These are phyloP conservation scores for Fusarium lateritium DNA, from an alignment of 2,329 filamentous ascomycete genomes.

Conservation along the genomic window DNA sequence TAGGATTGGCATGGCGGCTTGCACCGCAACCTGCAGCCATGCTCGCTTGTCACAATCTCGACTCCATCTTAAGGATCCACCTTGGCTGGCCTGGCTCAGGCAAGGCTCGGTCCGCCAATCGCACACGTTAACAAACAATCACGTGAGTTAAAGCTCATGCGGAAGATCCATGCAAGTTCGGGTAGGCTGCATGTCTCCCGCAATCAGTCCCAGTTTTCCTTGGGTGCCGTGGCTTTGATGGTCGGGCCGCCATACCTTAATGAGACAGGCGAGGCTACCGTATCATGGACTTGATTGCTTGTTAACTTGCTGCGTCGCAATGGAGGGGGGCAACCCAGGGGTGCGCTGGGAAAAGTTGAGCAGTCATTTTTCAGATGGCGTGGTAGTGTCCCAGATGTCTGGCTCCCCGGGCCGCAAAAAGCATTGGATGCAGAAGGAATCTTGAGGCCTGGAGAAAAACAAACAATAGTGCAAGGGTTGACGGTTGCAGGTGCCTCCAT, in stretches of 20 bases:
- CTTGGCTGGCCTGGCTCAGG: slow-evolving; percentile 48
- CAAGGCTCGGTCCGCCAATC: slow-evolving; percentile 58
- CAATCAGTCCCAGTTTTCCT: slow-evolving; percentile 50
- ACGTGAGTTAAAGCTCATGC: slow-evolving; percentile 56
- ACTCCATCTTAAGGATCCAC: slow-evolving; percentile 25
- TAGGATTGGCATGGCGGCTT: slow-evolving; percentile 37
- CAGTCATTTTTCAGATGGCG: slow-evolving; percentile 9
- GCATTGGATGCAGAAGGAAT: slow-evolving; percentile 15
- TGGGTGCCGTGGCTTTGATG: slow-evolving; percentile 40
- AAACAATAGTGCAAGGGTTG: slow-evolving; percentile 28
- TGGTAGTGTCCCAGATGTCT: slow-evolving; percentile 22
- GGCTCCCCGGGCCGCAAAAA: slow-evolving; percentile 13
- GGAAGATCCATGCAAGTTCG: slow-evolving; percentile 52
- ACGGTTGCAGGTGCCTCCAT: slow-evolving; percentile 32
- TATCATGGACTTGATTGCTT: slow-evolving; percentile 27
- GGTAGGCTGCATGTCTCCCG: slow-evolving; percentile 55
- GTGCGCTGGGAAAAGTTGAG: slow-evolving; percentile 8
- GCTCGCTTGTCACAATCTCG: slow-evolving; percentile 41
- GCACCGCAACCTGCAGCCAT: slow-evolving; percentile 34
- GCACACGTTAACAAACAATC: slow-evolving; percentile 53
- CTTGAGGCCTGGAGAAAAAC: slow-evolving; percentile 8
- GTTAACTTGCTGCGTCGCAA: slow-evolving; percentile 5
- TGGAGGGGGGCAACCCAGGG: slow-evolving; percentile 5
- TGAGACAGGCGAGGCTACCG: slow-evolving; percentile 39
- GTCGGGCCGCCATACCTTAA: slow-evolving; percentile 45